These are phyloP conservation scores for Breviolum minutum DNA, from an alignment of 73 alveolate species.

Conservation along the genomic window DNA sequence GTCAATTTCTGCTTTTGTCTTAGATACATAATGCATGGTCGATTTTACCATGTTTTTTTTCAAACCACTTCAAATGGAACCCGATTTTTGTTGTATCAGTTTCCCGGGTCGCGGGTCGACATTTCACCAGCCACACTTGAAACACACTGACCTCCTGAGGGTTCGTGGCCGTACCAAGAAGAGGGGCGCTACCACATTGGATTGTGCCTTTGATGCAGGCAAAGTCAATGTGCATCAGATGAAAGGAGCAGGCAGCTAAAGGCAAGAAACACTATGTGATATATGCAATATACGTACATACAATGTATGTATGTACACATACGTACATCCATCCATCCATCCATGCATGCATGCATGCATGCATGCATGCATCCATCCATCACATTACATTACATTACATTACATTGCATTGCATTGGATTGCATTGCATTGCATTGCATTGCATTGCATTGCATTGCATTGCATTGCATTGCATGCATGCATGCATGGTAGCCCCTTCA, in stretches of 20 bases:
- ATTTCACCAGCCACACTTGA: too few species aligned
- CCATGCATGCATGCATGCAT: too few species aligned
- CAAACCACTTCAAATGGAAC: not conserved
- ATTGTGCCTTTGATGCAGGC: not conserved
- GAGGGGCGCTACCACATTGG: conserved; percentile 11
- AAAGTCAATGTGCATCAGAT: not conserved
- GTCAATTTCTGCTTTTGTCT: too few species aligned
- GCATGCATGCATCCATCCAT: too few species aligned
- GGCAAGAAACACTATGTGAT: not conserved
- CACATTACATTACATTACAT: too few species aligned
- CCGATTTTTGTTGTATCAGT: not conserved
- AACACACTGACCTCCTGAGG: not conserved
- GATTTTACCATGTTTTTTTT: not conserved
- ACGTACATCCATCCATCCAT: too few species aligned
- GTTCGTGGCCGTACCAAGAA: conserved; percentile 48
- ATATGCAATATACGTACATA: not conserved
- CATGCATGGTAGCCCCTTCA: too few species aligned
- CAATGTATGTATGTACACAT: not conserved
- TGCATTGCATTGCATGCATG: too few species aligned
- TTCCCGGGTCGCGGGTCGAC: not conserved
- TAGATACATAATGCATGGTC: too few species aligned
- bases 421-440: too few species aligned
- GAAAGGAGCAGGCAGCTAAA: not conserved
- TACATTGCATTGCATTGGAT: too few species aligned
- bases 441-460: too few species aligned